These are phyloP conservation scores for Setaria italica DNA, from an alignment of 202 grass and related monocot genomes.

Conservation along the genomic window DNA sequence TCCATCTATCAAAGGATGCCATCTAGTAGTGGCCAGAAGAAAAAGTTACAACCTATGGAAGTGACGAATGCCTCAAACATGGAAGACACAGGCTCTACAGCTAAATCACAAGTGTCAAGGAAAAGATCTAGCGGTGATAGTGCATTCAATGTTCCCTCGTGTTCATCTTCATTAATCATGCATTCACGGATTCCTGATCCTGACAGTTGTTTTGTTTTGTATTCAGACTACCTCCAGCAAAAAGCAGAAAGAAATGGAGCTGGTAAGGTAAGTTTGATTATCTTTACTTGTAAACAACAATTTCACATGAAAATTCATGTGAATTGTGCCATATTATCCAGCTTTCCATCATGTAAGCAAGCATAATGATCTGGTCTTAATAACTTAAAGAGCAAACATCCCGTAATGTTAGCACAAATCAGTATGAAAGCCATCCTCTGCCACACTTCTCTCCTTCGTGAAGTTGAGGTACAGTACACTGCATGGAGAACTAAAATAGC, in stretches of 20 bases:
- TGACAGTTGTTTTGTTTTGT: constrained; percentile 35
- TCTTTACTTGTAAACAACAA: constrained; percentile 1
- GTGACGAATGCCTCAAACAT: constrained; percentile 47
- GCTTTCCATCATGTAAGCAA: background rate
- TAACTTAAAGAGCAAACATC: background rate
- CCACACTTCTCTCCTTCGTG: background rate
- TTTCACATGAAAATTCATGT: constrained; percentile 15
- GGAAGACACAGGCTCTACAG: constrained; percentile 61
- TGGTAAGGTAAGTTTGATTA: constrained; percentile 48
- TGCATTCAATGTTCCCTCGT: constrained; percentile 54
- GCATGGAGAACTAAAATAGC: background rate
- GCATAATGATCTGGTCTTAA: background rate
- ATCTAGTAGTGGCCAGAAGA: constrained; percentile 42
- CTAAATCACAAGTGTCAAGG: constrained; percentile 67
- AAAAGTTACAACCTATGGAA: constrained; percentile 30
- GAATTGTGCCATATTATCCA: background rate
- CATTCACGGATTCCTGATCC: constrained; percentile 49
- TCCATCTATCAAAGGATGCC: constrained; percentile 56
- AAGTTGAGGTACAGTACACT: background rate
- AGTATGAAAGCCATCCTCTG: constrained; percentile 7
- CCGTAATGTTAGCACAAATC: background rate
- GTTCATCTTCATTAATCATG: constrained; percentile 54
- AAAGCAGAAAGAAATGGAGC: constrained; percentile 30
- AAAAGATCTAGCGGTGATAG: constrained; percentile 66
- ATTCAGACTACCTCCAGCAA: constrained; percentile 41